Evolutionary conservation across 495 filamentous ascomycete species (phyloP).

Genomic region (Friedmanniomyces simplex): DNA sequence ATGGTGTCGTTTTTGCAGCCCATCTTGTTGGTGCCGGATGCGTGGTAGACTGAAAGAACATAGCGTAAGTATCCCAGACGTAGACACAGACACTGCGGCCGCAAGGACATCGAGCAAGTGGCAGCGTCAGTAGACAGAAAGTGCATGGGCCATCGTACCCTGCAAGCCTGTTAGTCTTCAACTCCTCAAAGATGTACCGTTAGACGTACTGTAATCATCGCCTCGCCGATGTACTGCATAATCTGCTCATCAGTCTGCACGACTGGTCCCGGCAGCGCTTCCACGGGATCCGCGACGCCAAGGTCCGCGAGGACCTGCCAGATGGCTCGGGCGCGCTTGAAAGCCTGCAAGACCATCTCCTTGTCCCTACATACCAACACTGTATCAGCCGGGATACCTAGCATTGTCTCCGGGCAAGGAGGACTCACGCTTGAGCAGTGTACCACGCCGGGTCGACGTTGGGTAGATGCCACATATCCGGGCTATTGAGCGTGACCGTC

Average conservation of each 20-base stretch:
- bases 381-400: constrained; percentile 32
- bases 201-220: constrained; percentile 20
- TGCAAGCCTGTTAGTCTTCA: too few species aligned
- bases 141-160: too few species aligned
- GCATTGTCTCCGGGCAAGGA: too few species aligned
- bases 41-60: constrained; percentile 38
- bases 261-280: constrained; percentile 38
- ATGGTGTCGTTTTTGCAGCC: constrained; percentile 13
- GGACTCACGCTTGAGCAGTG: constrained; percentile 37
- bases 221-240: constrained; percentile 25
- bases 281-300: constrained; percentile 33
- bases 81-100: too few species aligned
- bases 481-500: constrained; percentile 41
- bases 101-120: too few species aligned
- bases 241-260: constrained; percentile 46
- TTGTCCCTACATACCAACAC: constrained; percentile 37
- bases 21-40: constrained; percentile 39
- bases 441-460: constrained; percentile 48
- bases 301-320: constrained; percentile 34
- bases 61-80: neutral
- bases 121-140: too few species aligned
- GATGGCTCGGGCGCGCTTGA: constrained; percentile 41
- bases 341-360: constrained; percentile 44
- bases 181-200: too few species aligned
- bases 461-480: constrained; percentile 36